These are phyloP conservation scores for Aspergillus homomorphus DNA, from an alignment of 495 filamentous ascomycete genomes.

Conservation along the genomic window DNA sequence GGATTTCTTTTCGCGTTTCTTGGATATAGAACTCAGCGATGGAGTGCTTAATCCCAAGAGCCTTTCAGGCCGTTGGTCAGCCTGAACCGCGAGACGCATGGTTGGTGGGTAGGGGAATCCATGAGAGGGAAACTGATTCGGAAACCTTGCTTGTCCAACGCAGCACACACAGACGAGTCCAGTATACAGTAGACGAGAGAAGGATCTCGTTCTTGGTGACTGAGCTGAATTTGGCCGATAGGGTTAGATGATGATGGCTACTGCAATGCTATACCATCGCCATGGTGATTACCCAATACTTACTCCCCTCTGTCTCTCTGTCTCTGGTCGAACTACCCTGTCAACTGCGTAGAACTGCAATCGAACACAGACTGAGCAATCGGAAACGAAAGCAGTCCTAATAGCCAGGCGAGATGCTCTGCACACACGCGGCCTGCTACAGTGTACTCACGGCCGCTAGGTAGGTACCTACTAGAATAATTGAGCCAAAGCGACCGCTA, in stretches of 20 bases:
- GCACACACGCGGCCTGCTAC: constrained; percentile 9
- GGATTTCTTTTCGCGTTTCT: not conserved
- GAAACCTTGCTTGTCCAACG: not conserved
- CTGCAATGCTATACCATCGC: not conserved
- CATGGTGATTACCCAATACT: not conserved
- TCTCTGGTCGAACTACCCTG: not conserved
- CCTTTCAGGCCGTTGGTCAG: constrained; percentile 20
- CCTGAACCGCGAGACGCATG: constrained; percentile 2
- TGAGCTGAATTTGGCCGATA: not conserved
- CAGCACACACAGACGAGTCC: too few relatives aligned
- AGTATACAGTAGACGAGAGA: not conserved
- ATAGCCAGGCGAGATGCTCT: not conserved
- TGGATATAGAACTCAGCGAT: constrained; percentile 25
- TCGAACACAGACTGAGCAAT: not conserved
- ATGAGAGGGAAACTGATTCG: not conserved
- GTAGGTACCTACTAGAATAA: too few relatives aligned
- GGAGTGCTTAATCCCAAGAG: constrained; percentile 26
- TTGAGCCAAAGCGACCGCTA: too few relatives aligned
- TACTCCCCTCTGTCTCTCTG: not conserved
- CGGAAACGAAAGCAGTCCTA: not conserved
- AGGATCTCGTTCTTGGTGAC: not conserved
- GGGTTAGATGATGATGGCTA: not conserved
- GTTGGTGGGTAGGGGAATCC: not conserved
- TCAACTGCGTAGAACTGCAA: not conserved
- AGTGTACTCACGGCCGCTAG: too few relatives aligned